These are phyloP conservation scores for Pythium chondricola DNA, from an alignment of 352 stramenopile species.

Conservation along the genomic window DNA sequence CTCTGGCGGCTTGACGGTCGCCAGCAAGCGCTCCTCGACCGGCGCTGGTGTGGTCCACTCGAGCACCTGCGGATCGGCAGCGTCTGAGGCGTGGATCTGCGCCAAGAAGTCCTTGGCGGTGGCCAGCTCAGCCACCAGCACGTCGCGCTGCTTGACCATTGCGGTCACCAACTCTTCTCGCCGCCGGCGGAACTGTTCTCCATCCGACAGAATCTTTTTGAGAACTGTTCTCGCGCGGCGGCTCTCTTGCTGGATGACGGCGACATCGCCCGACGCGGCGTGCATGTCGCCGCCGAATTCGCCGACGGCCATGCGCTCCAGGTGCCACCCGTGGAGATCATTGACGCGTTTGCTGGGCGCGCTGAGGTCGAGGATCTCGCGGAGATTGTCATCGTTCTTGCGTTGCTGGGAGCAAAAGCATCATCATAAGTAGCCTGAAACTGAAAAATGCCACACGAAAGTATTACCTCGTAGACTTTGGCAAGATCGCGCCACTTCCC, in stretches of 20 bases:
- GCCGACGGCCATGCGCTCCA: conserved; percentile 77
- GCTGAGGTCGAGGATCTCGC: conserved; percentile 71
- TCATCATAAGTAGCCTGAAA: no score
- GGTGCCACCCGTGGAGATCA: conserved; percentile 66
- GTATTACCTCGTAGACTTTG: conserved; percentile 64
- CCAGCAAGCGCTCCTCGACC: conserved; percentile 58
- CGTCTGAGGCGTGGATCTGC: conserved; percentile 47
- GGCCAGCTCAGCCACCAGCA: conserved; percentile 52
- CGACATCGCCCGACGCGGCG: conserved; percentile 31
- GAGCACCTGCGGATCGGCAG: conserved; percentile 26
- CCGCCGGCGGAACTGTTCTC: conserved; percentile 38
- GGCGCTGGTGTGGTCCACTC: conserved; percentile 49
- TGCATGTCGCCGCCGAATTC: conserved; percentile 43
- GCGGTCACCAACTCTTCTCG: conserved; percentile 45
- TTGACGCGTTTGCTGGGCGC: conserved; percentile 46
- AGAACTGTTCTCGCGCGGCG: conserved; percentile 53
- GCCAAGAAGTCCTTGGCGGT: conserved; percentile 70
- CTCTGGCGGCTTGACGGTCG: conserved; percentile 46
- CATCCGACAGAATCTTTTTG: conserved; percentile 50
- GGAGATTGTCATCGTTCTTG: conserved; percentile 65
- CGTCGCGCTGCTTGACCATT: conserved; percentile 73
- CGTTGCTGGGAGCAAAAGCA: conserved; percentile 41
- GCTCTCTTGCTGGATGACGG: conserved; percentile 53
- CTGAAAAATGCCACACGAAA: background rate
- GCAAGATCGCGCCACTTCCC: conserved; percentile 66